Conservation (phyloP, 2,329 filamentous ascomycete genomes). For the Xylariaceae sp. region DNA sequence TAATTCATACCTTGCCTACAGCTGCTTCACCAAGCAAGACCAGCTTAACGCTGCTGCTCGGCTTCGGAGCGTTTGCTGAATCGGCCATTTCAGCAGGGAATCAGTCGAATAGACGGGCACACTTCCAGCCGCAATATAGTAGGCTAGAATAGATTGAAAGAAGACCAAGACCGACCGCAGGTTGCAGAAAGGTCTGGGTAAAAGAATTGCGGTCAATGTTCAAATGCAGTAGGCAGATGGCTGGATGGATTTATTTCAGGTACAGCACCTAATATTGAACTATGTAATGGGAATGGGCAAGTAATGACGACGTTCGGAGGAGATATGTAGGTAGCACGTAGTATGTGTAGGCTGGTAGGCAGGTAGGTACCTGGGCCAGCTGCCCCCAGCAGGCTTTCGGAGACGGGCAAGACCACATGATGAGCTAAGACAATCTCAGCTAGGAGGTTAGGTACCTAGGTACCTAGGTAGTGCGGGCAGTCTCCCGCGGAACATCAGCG, state of each 20-base stretch:
- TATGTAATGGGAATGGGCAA: constrained; percentile 21
- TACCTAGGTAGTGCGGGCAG: background rate
- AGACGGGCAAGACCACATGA: background rate
- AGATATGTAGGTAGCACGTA: constrained; percentile 1
- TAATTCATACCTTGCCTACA: constrained; percentile 80
- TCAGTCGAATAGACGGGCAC: background rate
- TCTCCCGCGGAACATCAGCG: constrained; percentile 24
- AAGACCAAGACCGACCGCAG: background rate
- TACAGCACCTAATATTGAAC: too few relatives aligned
- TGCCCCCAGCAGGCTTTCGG: background rate
- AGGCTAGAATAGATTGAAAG: constrained; percentile 2
- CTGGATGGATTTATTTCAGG: constrained; percentile 9
- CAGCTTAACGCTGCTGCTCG: constrained; percentile 99
- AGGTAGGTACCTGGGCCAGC: background rate
- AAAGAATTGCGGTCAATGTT: constrained; percentile 1
- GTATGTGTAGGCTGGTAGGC: background rate
- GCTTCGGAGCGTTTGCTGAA: constrained; percentile 78
- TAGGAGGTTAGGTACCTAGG: too few relatives aligned
- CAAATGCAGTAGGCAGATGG: constrained; percentile 15
- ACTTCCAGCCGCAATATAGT: background rate
- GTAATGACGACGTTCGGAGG: constrained; percentile 27
- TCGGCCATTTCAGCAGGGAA: constrained; percentile 64
- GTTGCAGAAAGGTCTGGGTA: background rate
- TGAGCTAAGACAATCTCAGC: background rate
- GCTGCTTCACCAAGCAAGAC: constrained; percentile 96